A percentile compares a stretch with the other conserved stretches of the same genome.
Conservation (phyloP, 2,329 filamentous ascomycete genomes). For the Blastomyces parvus region DNA sequence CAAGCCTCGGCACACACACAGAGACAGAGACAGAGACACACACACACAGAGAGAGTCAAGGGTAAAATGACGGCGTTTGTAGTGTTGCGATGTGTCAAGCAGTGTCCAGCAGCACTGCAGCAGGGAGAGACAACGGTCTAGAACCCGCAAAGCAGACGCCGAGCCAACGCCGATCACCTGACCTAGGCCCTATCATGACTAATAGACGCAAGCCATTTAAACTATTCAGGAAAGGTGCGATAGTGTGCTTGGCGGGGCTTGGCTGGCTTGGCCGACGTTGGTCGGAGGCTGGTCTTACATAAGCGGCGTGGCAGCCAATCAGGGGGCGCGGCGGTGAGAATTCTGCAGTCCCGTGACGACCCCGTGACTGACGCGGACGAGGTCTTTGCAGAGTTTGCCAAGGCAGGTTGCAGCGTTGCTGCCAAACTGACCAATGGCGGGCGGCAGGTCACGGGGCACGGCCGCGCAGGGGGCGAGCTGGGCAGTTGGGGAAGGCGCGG, state of each 20-base stretch:
- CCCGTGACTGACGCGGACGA: neutral
- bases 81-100: too few species aligned
- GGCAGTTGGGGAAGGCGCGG: neutral
- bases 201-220: too few species aligned
- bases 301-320: neutral
- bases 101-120: too few species aligned
- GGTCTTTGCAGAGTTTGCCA: neutral
- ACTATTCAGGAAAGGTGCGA: too few species aligned
- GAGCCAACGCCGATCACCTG: neutral
- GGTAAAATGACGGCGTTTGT: too few species aligned
- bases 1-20: too few species aligned
- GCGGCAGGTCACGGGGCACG: neutral
- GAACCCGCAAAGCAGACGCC: neutral
- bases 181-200: neutral
- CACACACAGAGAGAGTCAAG: too few species aligned
- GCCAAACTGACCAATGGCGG: conserved; percentile 24
- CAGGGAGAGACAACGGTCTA: too few species aligned
- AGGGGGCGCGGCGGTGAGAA: neutral
- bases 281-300: neutral
- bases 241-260: neutral
- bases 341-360: neutral
- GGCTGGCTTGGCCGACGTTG: neutral
- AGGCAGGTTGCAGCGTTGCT: conserved; percentile 16
- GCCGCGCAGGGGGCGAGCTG: neutral
- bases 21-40: too few species aligned